Base-by-base conservation (phyloP, 371 early-diverging fungal genomes). In the Batkoa obscura region DNA sequence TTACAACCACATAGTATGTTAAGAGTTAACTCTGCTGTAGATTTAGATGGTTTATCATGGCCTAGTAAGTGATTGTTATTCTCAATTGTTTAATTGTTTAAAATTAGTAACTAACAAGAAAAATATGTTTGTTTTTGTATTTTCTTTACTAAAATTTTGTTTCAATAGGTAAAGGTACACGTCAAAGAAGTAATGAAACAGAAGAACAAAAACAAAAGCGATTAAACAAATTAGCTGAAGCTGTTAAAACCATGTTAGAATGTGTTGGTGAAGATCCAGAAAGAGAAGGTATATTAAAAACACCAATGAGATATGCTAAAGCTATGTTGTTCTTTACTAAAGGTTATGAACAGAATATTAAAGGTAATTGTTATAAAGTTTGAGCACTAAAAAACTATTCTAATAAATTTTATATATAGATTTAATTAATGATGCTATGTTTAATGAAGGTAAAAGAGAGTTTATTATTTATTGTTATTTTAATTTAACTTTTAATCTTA, bases 251-350 rank as follows among this genome's bases (percentile, higher is more conserved):
- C 0, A 81, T 98, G 35, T 66, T 98, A 48, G 82, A 86, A 59
- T 86, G 86, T 63, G 75, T 98, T 50, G 98, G 98, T 41, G 98
- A 98, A 68, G 93, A 98, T 64, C 83, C 90, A 15, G 76, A 81
- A 45, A 77, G 98, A 43, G 94, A 95, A 64, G 98, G 98, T 0
- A 69, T 98, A 38, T 64, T 85, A 46, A 94, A 92, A 69, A 98
- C 97, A 1, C 98, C 97, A n/a, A 83, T 89, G 56, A 78, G 96
- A 43, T 96, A 94, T 68, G 98, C 98, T 51, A 90, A 93, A 65
- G 96, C 98, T 1, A 71, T 98, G 54, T 77, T 94, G 83, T 95
- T 90, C 64, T 87, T 96, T 60, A 91, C 97, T 2, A 84, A 90
- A 68, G 98, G 96, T 2, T 98, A 96, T 66, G 94, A 96, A 62